Evolutionary conservation across 805 yeast genomes (phyloP).

Genomic region (Babjeviella inositovora): DNA sequence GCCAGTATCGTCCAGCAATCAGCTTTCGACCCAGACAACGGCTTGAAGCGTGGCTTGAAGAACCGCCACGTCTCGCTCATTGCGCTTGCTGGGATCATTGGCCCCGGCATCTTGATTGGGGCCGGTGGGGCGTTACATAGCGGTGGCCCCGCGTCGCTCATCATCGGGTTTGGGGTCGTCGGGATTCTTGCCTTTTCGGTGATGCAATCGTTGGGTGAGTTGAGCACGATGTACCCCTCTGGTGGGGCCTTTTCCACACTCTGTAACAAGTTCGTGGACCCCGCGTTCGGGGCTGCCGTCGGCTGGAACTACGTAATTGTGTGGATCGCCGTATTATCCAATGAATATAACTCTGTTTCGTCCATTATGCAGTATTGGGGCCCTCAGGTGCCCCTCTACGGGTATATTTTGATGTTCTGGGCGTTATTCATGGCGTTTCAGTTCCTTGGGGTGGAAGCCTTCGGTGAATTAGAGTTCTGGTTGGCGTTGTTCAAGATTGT

Average conservation of each 20-base stretch:
- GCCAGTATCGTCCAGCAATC: too few species aligned
- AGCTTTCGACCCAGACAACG: slow-evolving; percentile 10
- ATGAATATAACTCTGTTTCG: slow-evolving; percentile 37
- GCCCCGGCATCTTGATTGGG: slow-evolving; percentile 42
- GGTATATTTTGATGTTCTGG: slow-evolving; percentile 38
- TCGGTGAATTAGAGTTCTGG: slow-evolving; percentile 42
- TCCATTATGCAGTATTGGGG: slow-evolving; percentile 33
- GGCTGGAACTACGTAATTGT: slow-evolving; percentile 36
- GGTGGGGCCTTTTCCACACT: slow-evolving; percentile 33
- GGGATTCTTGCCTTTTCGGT: slow-evolving; percentile 35
- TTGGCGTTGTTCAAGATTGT: slow-evolving; percentile 30
- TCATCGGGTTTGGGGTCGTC: slow-evolving; percentile 33
- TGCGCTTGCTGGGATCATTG: slow-evolving; percentile 41
- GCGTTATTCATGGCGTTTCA: slow-evolving; percentile 31
- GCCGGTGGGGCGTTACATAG: slow-evolving; percentile 30
- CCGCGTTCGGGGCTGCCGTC: slow-evolving; percentile 40
- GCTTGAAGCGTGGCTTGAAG: slow-evolving; percentile 27
- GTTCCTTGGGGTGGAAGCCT: slow-evolving; percentile 30
- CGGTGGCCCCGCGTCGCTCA: slow-evolving; percentile 38
- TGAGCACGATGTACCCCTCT: slow-evolving; percentile 34
- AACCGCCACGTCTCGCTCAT: slow-evolving; percentile 33
- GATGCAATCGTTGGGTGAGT: slow-evolving; percentile 40
- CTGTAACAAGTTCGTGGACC: slow-evolving; percentile 32
- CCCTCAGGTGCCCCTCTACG: slow-evolving; percentile 34
- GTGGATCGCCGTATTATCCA: slow-evolving; percentile 38